Conservation (phyloP, 2,329 filamentous ascomycete species). For the Xylaria hypoxylon region DNA sequence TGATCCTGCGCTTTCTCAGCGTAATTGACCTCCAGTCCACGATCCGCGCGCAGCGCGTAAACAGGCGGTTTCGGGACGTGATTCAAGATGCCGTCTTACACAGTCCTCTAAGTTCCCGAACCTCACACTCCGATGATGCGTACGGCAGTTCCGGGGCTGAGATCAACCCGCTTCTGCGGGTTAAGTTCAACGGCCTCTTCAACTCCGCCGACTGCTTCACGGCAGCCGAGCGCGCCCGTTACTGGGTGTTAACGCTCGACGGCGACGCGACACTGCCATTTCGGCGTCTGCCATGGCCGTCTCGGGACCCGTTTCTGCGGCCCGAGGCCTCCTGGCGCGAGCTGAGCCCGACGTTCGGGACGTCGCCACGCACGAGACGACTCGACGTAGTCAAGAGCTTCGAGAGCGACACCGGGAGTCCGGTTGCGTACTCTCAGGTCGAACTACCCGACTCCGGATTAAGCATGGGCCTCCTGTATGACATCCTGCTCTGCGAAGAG, state of each 20-base stretch:
- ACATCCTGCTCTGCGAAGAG: slow-evolving; percentile 30
- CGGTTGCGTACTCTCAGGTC: slow-evolving; percentile 26
- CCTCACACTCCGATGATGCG: too few species aligned
- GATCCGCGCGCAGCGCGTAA: slow-evolving; percentile 30
- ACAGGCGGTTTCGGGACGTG: slow-evolving; percentile 26
- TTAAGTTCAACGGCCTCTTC: slow-evolving; percentile 36
- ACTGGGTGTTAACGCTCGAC: slow-evolving; percentile 33
- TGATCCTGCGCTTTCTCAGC: slow-evolving; percentile 32
- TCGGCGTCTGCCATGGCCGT: slow-evolving; percentile 35
- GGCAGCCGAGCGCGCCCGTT: slow-evolving; percentile 23
- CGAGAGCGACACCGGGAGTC: background rate
- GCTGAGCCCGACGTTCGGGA: slow-evolving; percentile 28
- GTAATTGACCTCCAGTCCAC: slow-evolving; percentile 30
- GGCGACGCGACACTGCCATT: slow-evolving; percentile 37
- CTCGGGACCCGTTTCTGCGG: slow-evolving; percentile 29
- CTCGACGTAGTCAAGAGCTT: slow-evolving; percentile 29
- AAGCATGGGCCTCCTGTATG: slow-evolving; percentile 24
- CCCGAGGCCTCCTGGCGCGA: slow-evolving; percentile 38
- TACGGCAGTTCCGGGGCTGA: background rate
- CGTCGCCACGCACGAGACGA: background rate
- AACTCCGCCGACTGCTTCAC: slow-evolving; percentile 34
- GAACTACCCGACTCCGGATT: slow-evolving; percentile 18
- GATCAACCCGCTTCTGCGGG: slow-evolving; percentile 30
- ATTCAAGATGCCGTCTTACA: slow-evolving; percentile 21
- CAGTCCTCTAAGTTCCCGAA: background rate